These are phyloP conservation scores for Puccinia triticina DNA, from an alignment of 1,284 basidiomycete species.

Conservation along the genomic window DNA sequence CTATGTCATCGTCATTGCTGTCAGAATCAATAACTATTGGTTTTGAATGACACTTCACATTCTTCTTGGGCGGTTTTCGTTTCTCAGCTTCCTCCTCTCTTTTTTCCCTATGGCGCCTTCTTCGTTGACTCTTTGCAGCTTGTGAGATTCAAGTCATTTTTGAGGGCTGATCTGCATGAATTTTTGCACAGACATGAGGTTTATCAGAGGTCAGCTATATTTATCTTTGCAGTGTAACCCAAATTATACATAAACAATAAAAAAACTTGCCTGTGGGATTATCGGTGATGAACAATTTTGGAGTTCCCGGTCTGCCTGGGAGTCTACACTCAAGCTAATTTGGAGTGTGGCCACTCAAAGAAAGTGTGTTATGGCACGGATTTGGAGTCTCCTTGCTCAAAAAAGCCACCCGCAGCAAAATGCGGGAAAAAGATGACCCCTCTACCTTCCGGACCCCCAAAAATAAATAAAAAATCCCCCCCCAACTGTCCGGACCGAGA, in stretches of 20 bases:
- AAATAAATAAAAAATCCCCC: too few relatives aligned
- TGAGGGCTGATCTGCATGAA: not conserved
- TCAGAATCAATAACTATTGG: not conserved
- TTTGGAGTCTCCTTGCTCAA: not conserved
- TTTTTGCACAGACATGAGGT: not conserved
- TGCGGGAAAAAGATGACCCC: not conserved
- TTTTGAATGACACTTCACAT: not conserved
- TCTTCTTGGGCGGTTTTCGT: not conserved
- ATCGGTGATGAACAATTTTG: too few relatives aligned
- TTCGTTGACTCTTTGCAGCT: not conserved
- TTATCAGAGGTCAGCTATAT: not conserved
- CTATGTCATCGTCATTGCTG: not conserved
- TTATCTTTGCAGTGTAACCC: too few relatives aligned
- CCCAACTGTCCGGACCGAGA: not conserved
- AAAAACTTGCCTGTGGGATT: too few relatives aligned
- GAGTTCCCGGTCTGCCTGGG: too few relatives aligned
- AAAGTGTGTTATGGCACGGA: not conserved
- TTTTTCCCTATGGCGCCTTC: not conserved
- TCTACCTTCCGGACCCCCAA: too few relatives aligned
- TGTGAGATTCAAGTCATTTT: not conserved
- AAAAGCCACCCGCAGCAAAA: not conserved
- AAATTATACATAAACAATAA: too few relatives aligned
- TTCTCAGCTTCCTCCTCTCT: not conserved
- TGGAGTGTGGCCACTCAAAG: not conserved
- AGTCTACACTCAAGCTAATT: not conserved